Evolutionary conservation across 2,329 filamentous ascomycete genomes (phyloP).

Genomic region (Colletotrichum noveboracense): DNA sequence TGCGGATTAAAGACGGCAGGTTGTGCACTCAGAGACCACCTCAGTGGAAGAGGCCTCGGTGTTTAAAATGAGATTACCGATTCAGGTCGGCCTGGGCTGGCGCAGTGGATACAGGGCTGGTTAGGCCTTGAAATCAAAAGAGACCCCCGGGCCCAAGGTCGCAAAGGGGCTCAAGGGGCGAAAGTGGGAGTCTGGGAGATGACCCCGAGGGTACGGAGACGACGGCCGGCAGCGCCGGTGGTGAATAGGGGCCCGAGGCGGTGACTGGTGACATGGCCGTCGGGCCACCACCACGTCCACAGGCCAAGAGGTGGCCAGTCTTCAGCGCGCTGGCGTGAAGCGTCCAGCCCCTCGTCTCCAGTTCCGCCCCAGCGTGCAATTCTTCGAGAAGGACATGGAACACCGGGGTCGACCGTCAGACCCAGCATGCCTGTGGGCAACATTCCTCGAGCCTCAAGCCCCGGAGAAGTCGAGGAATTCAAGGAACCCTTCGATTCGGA

Average conservation of each 20-base stretch:
- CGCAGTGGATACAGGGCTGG: conserved; percentile 5
- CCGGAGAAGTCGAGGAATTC: background rate
- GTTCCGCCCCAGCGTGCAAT: background rate
- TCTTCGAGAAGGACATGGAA: conserved; percentile 19
- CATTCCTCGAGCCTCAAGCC: background rate
- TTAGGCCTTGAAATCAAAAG: conserved; percentile 13
- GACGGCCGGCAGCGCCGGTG: conserved; percentile 11
- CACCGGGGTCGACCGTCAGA: background rate
- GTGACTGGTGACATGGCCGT: conserved; percentile 5
- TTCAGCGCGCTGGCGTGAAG: background rate
- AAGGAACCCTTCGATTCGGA: background rate
- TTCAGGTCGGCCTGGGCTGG: conserved; percentile 15
- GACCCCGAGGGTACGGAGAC: conserved; percentile 4
- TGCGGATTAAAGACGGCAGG: background rate
- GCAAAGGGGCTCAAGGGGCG: conserved; percentile 10
- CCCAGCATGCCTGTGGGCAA: background rate
- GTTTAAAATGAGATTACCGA: conserved; percentile 13
- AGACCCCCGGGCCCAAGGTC: background rate
- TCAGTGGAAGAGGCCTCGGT: background rate
- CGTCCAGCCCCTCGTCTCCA: background rate
- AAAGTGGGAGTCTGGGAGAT: conserved; percentile 16
- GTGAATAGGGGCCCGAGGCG: conserved; percentile 11
- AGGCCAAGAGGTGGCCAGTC: background rate
- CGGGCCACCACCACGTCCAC: background rate
- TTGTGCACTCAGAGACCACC: background rate